These are phyloP conservation scores for Acanthamoeba castellanii DNA, from an alignment of 208 protist species.

Conservation along the genomic window DNA sequence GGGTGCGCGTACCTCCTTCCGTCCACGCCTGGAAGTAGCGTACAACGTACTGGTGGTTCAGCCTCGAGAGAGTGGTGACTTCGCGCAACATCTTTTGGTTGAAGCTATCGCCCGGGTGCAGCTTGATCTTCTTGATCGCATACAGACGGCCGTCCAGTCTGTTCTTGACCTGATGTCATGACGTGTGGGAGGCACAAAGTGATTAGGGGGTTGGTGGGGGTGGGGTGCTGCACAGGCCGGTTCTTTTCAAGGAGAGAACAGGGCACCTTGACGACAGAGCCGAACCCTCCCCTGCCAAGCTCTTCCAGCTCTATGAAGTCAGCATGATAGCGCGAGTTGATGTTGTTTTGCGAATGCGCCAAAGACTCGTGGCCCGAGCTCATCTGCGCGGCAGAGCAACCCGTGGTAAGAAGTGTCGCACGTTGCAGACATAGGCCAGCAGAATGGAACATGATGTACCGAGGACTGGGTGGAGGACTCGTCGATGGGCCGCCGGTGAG, in stretches of 20 bases:
- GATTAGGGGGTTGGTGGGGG: background rate
- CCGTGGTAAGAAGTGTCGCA: background rate
- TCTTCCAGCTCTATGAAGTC: constrained; percentile 86
- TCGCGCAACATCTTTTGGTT: constrained; percentile 75
- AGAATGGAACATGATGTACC: background rate
- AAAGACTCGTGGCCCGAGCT: constrained; percentile 24
- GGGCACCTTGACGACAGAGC: constrained; percentile 76
- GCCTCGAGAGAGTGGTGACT: constrained; percentile 83
- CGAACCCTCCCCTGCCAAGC: constrained; percentile 81
- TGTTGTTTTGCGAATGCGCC: background rate
- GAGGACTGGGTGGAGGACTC: constrained; percentile 22
- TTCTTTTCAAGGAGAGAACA: background rate
- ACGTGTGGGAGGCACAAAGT: background rate
- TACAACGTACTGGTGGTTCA: constrained; percentile 87
- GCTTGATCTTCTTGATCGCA: constrained; percentile 86
- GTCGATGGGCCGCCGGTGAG: background rate
- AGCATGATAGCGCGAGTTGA: constrained; percentile 78
- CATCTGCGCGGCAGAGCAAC: background rate
- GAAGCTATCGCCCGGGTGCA: constrained; percentile 65
- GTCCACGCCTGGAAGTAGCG: constrained; percentile 88
- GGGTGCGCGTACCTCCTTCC: constrained; percentile 55
- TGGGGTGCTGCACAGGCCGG: background rate
- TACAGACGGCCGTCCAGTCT: constrained; percentile 85
- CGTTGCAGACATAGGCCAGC: background rate
- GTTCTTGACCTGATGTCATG: constrained; percentile 77